A percentile compares a stretch with the other conserved stretches of the same genome.
Evolutionary conservation across 805 yeast genomes (phyloP).

Genomic region (Pichia occidentalis): DNA sequence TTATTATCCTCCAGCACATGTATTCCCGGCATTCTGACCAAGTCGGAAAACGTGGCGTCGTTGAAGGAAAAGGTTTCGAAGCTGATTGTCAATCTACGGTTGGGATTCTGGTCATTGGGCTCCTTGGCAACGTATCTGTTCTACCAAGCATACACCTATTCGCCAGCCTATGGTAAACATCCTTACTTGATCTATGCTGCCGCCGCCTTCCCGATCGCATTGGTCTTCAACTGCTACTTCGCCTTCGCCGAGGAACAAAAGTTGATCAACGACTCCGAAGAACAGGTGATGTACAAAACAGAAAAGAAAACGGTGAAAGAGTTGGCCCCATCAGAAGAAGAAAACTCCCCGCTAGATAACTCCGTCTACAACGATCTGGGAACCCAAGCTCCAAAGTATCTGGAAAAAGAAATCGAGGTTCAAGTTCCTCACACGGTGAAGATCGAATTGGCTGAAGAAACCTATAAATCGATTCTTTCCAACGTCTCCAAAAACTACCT

Average conservation of each 20-base stretch:
- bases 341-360: conserved; percentile 38
- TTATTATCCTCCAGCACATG: conserved; percentile 17
- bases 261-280: conserved; percentile 18
- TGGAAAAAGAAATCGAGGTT: conserved; percentile 31
- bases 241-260: conserved; percentile 25
- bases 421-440: conserved; percentile 24
- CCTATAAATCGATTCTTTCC: conserved; percentile 29
- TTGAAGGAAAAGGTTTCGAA: conserved; percentile 14
- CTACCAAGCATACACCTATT: conserved; percentile 46
- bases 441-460: conserved; percentile 35
- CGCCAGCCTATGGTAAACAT: conserved; percentile 54
- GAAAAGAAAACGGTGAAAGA: conserved; percentile 22
- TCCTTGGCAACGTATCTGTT: conserved; percentile 46
- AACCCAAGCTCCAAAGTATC: conserved; percentile 16
- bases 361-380: conserved; percentile 41
- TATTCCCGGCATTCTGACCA: conserved; percentile 19
- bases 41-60: conserved; percentile 9
- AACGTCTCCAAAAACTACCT: conserved; percentile 33
- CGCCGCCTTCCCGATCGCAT: conserved; percentile 43
- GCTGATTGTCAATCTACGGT: conserved; percentile 21
- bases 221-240: conserved; percentile 25
- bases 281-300: conserved; percentile 12
- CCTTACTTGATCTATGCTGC: conserved; percentile 68
- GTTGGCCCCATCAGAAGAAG: conserved; percentile 22
- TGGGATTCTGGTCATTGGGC: conserved; percentile 33